A percentile compares a stretch with the other conserved stretches of the same genome.
phyloP scores from a whole-genome alignment of 768 basidiomycete genomes.

The Termitomyces sp. region DNA sequence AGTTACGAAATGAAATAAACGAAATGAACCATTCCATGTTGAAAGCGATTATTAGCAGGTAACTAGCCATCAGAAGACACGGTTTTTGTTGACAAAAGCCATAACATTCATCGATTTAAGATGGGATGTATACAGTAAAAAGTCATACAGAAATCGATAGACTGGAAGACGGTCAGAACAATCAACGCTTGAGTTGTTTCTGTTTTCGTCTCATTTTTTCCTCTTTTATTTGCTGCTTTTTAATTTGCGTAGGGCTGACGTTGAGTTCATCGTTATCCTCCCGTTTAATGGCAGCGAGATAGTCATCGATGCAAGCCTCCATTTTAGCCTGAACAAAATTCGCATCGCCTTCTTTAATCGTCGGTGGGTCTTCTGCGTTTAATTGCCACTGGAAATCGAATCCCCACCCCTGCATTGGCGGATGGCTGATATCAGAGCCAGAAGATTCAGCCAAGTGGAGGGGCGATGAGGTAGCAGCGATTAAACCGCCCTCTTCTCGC shows the following conservation, averaged over 20 bases:
- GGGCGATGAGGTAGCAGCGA: slow-evolving; percentile 48
- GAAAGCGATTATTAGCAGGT: background rate
- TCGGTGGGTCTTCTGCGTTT: slow-evolving; percentile 22
- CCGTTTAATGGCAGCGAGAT: slow-evolving; percentile 37
- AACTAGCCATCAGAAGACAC: background rate
- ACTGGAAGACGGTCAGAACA: background rate
- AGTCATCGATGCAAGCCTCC: slow-evolving; percentile 64
- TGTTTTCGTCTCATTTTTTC: slow-evolving; percentile 36
- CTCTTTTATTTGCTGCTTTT: slow-evolving; percentile 45
- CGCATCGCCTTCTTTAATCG: slow-evolving; percentile 19
- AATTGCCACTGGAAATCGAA: slow-evolving; percentile 78
- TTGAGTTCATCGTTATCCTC: slow-evolving; percentile 54
- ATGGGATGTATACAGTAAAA: background rate
- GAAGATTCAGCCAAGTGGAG: slow-evolving; percentile 14
- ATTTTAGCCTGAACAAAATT: slow-evolving; percentile 56
- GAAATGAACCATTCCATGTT: background rate
- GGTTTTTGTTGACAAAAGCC: background rate
- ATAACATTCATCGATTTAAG: background rate
- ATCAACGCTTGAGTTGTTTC: slow-evolving; percentile 25
- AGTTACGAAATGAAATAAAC: background rate
- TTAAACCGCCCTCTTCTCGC: slow-evolving; percentile 68
- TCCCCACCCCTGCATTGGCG: slow-evolving; percentile 65
- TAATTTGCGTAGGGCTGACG: slow-evolving; percentile 69
- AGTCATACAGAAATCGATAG: background rate
- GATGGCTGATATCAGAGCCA: slow-evolving; percentile 1